phyloP scores from a whole-genome alignment of 179 eudicot species.

The Beta lomatogona region DNA sequence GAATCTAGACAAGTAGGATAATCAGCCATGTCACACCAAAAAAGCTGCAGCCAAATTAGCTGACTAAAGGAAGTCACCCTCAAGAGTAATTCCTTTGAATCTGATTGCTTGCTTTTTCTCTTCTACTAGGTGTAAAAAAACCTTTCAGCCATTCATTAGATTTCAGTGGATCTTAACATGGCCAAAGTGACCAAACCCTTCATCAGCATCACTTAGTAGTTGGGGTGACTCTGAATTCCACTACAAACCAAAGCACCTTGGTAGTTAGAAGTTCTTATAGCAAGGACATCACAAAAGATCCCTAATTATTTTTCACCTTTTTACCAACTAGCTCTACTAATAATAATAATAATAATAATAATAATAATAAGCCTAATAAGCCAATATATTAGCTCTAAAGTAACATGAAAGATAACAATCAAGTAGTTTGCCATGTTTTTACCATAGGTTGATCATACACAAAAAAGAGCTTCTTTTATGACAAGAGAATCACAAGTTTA shows the following conservation, averaged over 20 bases:
- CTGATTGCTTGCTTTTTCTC: constrained; percentile 24
- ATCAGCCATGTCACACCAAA: constrained; percentile 36
- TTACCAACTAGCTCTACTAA: not conserved
- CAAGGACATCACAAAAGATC: constrained; percentile 1
- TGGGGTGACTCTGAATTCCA: constrained; percentile 57
- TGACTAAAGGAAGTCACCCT: constrained; percentile 25
- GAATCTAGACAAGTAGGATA: constrained; percentile 35
- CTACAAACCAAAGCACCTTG: constrained; percentile 39
- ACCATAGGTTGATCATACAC: not conserved
- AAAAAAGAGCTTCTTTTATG: too few species aligned
- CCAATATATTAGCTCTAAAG: not conserved
- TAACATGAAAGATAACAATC: not conserved
- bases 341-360: too few species aligned
- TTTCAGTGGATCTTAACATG: constrained; percentile 38
- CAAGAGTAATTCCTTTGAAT: constrained; percentile 10
- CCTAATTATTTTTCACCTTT: not conserved
- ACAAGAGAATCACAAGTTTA: too few species aligned
- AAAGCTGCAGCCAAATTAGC: constrained; percentile 36
- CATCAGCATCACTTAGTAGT: constrained; percentile 37
- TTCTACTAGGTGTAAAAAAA: constrained; percentile 15
- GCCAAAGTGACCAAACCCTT: constrained; percentile 42
- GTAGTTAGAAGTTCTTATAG: constrained; percentile 26
- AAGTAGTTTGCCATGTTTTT: not conserved
- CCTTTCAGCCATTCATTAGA: constrained; percentile 25
- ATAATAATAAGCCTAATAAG: too few species aligned